Evolutionary conservation across 1,284 basidiomycete species (phyloP).

Genomic region (Vanrija sp.): DNA sequence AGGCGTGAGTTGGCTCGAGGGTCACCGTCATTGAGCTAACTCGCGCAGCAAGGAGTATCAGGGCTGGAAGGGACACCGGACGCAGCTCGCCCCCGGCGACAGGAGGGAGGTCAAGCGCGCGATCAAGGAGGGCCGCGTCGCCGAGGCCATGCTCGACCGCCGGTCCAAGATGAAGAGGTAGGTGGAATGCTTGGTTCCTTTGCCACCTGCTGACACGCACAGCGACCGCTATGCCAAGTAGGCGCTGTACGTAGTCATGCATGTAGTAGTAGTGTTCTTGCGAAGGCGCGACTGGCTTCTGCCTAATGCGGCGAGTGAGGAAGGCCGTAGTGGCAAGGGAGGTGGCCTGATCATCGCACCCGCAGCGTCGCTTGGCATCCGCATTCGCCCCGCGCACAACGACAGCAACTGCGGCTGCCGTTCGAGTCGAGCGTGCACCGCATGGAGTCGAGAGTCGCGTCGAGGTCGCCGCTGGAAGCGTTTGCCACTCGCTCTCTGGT

Average conservation of each 20-base stretch:
- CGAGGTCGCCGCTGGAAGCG: no score
- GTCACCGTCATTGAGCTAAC: not conserved
- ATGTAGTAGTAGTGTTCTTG: conserved; percentile 2
- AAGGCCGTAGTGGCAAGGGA: no score
- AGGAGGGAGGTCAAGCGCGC: conserved; percentile 75
- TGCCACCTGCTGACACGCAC: conserved; percentile 1
- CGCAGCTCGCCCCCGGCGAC: conserved; percentile 54
- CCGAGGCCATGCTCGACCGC: conserved; percentile 83
- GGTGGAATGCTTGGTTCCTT: conserved; percentile 21
- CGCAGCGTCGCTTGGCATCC: no score
- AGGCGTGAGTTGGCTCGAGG: conserved; percentile 35
- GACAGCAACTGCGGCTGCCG: no score
- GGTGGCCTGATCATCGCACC: no score
- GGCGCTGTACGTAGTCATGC: not conserved
- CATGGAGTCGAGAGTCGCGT: no score
- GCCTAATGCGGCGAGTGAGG: no score
- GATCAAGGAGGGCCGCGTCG: conserved; percentile 76
- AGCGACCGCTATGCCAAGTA: conserved; percentile 6
- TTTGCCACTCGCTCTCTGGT: no score
- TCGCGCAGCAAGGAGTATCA: conserved; percentile 60
- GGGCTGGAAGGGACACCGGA: conserved; percentile 78
- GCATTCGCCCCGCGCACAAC: no score
- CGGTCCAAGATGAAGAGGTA: conserved; percentile 88
- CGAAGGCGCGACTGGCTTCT: no score
- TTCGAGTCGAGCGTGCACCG: no score